Base-by-base conservation (phyloP, 805 yeast species). In the Candida vartiovaarae region DNA sequence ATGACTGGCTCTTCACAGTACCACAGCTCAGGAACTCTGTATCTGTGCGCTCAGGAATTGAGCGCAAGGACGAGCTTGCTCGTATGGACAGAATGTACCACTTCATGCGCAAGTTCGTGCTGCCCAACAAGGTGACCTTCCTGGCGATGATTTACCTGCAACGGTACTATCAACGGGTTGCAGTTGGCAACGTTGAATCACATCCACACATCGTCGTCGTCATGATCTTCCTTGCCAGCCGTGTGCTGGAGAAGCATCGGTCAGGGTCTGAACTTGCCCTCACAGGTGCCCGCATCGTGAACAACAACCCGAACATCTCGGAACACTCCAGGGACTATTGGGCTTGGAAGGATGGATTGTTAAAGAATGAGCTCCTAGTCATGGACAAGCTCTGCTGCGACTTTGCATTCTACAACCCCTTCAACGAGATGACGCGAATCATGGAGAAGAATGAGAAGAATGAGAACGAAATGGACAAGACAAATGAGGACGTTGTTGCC, bases 321-420 rank as follows among this genome's bases (percentile, higher is more conserved):
- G 28, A 32, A 11, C 32, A 36, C 24, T 38, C 33, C 28, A 48
- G 42, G 40, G 49, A 50, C 32, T 38, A 28, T 8, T 57, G 55
- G 50, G 29, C 24, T 1, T 32, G 39, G 25, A 53, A 43, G 34
- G 60, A 57, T 42, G 42, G 24, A 28, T 24, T 55, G 3, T 38
- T 45, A 9, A 41, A 35, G 8, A 15, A 37, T n/a, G 61, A 57
- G 36, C 39, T 47, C 40, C 15, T 27, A 4, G 45, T 56, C 11
- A 50, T 56, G 56, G 58, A 53, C 5, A 49, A 36, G 8, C 46
- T 57, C 3, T 55, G 60, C 25, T 57, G 51, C 35, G 61, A 57
- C 37, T 46, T 57, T 25, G 47, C 43, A 32, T 23, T 55, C 2
- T 34, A 38, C 2, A 45, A 51, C 24, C 61, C 61, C 7, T 47